These are phyloP conservation scores for Arachis monticola DNA, from an alignment of 331 rosid species.

Conservation along the genomic window DNA sequence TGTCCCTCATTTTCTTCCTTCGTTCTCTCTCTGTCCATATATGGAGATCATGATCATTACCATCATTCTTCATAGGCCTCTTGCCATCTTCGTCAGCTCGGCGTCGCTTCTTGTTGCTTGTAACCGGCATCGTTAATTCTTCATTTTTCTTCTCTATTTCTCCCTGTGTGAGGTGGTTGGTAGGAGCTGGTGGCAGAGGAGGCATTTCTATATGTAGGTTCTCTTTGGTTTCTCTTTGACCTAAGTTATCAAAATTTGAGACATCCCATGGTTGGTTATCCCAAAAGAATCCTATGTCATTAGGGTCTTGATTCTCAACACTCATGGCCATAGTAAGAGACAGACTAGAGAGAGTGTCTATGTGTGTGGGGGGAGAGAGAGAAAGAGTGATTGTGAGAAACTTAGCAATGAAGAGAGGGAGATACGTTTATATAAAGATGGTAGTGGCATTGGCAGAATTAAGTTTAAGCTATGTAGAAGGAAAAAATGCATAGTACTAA, in stretches of 20 bases:
- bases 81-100: not conserved
- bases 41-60: constrained; percentile 57
- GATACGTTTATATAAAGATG: not conserved
- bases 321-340: constrained; percentile 19
- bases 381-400: not conserved
- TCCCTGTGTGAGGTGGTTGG: not conserved
- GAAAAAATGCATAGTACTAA: not conserved
- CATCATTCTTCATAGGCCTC: not conserved
- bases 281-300: constrained; percentile 27
- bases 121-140: not conserved
- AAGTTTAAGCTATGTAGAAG: constrained; percentile 13
- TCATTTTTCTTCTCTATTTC: not conserved
- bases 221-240: constrained; percentile 19
- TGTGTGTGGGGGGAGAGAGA: not conserved
- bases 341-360: not conserved
- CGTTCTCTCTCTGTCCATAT: constrained; percentile 84
- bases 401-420: not conserved
- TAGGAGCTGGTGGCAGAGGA: not conserved
- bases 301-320: constrained; percentile 1
- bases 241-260: constrained; percentile 35
- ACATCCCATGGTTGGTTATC: constrained; percentile 46
- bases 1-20: constrained; percentile 83
- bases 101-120: constrained; percentile 26
- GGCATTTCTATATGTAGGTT: not conserved
- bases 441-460: not conserved